Base-by-base conservation (phyloP, 257 asterid species). In the Fraxinus anomala region DNA sequence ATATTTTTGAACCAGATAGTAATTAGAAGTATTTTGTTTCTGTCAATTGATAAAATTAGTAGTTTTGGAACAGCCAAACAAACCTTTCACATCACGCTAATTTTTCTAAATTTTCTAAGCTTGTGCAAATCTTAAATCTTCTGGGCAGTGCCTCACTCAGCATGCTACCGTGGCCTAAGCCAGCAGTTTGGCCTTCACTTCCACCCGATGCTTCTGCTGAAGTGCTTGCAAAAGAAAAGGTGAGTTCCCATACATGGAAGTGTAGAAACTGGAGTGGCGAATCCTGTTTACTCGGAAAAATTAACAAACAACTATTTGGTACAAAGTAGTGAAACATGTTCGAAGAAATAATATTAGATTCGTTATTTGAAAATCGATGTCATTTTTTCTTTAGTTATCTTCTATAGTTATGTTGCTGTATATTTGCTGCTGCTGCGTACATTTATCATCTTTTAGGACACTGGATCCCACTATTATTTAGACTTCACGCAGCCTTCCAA, bases 131-230 rank as follows among this genome's bases (percentile, higher is more conserved):
- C 47, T 75, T 74, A 68, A 65, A 56, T 77, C 59, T 76, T 75
- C 42, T 81, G 82, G 73, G 77, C 92, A 96, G 99, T 83, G 98
- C 99, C 85, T 84, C 96, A 36, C 97, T 96, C 81, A 96, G 99
- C 91, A 93, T 93, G 97, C 86, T 96, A 76, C 94, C 97, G 26
- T 96, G 99, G 99, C 98, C 99, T 42, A 96, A 96, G 88, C 98
- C 96, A 68, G 93, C 91, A 79, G 91, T 89, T 80, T 96, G 98
- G 99, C 99, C 99, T 77, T 81, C 96, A 80, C 91, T 96, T 80
- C 99, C 99, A 67, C 63, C 97, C 31, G 87, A 91, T 86, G 88
- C 94, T 86, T 92, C 99, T 39, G 80, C 97, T 33, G 94, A 89
- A 87, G 95, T 91, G 84, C 92, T 93, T 85, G 92, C 84, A 78